These are phyloP conservation scores for Chaetothyriales sp. DNA, from an alignment of 2,329 filamentous ascomycete genomes.

Conservation along the genomic window DNA sequence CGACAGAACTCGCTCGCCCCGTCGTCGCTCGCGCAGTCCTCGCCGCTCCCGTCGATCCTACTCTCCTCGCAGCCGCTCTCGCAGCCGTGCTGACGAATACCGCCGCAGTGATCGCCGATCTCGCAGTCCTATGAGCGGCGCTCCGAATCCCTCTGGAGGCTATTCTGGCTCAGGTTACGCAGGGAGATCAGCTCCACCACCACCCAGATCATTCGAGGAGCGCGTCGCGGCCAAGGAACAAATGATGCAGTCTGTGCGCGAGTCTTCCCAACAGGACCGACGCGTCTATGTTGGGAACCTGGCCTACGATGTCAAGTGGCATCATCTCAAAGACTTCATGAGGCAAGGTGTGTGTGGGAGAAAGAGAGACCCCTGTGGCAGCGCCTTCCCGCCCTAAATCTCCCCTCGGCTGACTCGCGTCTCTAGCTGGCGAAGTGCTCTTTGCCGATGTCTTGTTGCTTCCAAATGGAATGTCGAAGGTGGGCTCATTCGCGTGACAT, in stretches of 20 bases:
- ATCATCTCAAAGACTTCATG: conserved; percentile 99
- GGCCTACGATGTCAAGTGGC: conserved; percentile 99
- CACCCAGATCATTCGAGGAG: conserved; percentile 65
- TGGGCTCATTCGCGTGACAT: conserved; percentile 87
- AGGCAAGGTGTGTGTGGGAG: conserved; percentile 62
- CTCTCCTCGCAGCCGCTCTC: conserved; percentile 63
- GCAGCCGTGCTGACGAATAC: conserved; percentile 58
- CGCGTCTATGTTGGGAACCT: conserved; percentile 98
- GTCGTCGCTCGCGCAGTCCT: conserved; percentile 66
- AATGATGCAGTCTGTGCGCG: conserved; percentile 89
- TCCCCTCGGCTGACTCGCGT: conserved; percentile 21
- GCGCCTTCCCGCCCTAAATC: conserved; percentile 8
- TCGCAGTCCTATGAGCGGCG: conserved; percentile 69
- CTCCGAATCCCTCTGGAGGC: conserved; percentile 53
- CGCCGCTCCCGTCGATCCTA: conserved; percentile 62
- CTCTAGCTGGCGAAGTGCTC: conserved; percentile 88
- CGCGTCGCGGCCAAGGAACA: conserved; percentile 70
- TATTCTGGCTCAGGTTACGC: conserved; percentile 45
- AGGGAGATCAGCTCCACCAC: conserved; percentile 46
- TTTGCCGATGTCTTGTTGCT: conserved; percentile 98
- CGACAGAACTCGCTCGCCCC: conserved; percentile 55
- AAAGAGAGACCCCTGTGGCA: conserved; percentile 2
- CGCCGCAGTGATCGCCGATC: conserved; percentile 60
- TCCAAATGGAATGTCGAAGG: conserved; percentile 99
- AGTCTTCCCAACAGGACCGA: conserved; percentile 94